Percentiles rank a stretch among this genome's conserved stretches.
phyloP scores from a whole-genome alignment of 441 rosid species.

The Theobroma grandiflorum region DNA sequence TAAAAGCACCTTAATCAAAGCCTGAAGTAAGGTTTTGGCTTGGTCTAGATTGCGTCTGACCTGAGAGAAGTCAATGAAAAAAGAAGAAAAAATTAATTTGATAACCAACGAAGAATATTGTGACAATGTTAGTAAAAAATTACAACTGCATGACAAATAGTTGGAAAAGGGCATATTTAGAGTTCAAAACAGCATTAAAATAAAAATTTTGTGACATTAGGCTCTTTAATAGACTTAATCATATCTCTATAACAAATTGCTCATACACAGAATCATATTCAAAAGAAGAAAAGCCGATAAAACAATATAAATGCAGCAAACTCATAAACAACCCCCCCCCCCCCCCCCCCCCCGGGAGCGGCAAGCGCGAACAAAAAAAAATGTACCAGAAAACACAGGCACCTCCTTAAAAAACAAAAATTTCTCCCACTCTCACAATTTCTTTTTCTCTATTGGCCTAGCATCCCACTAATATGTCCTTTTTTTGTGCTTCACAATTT shows the following conservation, averaged over 20 bases:
- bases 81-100: not conserved
- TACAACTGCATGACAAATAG: not conserved
- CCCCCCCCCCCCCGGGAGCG: no score
- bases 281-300: not conserved
- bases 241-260: not conserved
- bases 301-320: no score
- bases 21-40: constrained; percentile 88
- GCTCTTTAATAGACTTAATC: not conserved
- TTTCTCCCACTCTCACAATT: no score
- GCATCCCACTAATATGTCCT: no score
- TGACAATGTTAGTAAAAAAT: not conserved
- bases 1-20: constrained; percentile 77
- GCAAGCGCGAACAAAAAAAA: no score
- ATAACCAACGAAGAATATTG: not conserved
- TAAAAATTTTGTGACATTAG: not conserved
- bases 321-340: no score
- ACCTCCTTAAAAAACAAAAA: no score
- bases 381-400: no score
- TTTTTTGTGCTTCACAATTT: no score
- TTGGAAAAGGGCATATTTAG: not conserved
- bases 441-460: no score
- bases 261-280: not conserved
- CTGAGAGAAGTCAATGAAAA: constrained; percentile 50
- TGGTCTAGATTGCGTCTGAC: constrained; percentile 98
- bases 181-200: not conserved